These are phyloP conservation scores for Ceratobasidium papillatum DNA, from an alignment of 1,284 basidiomycete genomes.

Conservation along the genomic window DNA sequence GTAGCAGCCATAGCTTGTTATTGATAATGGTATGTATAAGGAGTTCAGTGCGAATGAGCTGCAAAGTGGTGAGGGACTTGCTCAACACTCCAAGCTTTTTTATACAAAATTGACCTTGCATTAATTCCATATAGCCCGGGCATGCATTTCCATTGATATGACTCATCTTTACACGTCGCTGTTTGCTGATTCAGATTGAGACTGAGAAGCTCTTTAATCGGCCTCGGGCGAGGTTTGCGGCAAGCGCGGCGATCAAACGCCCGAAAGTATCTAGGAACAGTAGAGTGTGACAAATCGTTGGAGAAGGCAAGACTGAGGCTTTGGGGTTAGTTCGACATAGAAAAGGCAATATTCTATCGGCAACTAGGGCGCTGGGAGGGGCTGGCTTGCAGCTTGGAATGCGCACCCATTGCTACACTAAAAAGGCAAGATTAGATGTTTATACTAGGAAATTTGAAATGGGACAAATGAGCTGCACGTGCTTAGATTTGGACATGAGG, in stretches of 20 bases:
- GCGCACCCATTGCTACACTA: background rate
- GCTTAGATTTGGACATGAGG: background rate
- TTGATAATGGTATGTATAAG: background rate
- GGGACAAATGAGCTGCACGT: background rate
- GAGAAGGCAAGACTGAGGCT: too few relatives aligned
- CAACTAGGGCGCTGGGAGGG: too few relatives aligned
- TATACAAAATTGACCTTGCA: background rate
- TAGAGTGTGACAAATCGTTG: too few relatives aligned
- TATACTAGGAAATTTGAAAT: background rate
- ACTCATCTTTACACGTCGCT: background rate
- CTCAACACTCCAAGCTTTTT: background rate
- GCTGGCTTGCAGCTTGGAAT: background rate
- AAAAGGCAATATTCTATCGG: too few relatives aligned
- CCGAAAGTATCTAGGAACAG: too few relatives aligned
- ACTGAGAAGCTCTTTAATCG: background rate
- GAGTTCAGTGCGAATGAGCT: background rate
- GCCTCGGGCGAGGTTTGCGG: too few relatives aligned
- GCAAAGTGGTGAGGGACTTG: too few relatives aligned
- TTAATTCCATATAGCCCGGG: background rate
- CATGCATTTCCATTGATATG: background rate
- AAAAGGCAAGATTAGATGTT: background rate
- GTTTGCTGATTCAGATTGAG: slow-evolving; percentile 1
- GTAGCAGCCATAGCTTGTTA: background rate
- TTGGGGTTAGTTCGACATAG: too few relatives aligned
- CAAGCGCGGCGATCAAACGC: background rate